Conservation (phyloP, 2,329 filamentous ascomycete genomes). For the Monosporascus cannonballus region DNA sequence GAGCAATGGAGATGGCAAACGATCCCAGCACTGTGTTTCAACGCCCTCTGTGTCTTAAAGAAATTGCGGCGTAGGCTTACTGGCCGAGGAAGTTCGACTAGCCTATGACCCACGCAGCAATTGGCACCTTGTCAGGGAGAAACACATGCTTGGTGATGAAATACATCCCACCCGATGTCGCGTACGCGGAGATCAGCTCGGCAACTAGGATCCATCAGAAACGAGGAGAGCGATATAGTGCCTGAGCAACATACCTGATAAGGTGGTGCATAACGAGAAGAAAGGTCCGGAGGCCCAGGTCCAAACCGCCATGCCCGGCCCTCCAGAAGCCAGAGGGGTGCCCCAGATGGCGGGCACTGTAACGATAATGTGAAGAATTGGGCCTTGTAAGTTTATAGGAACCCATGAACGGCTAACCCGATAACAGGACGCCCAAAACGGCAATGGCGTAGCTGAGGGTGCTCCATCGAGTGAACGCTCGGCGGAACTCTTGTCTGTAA, state of each 20-base stretch:
- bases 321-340: constrained; percentile 50
- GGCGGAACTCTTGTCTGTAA: constrained; percentile 46
- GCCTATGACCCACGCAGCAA: constrained; percentile 61
- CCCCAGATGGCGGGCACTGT: constrained; percentile 55
- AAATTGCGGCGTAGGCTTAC: constrained; percentile 47
- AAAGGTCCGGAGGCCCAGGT: constrained; percentile 58
- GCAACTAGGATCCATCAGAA: constrained; percentile 37
- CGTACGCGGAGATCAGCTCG: constrained; percentile 60
- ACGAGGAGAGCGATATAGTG: neutral
- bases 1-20: constrained; percentile 51
- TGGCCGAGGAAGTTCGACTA: constrained; percentile 63
- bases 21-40: constrained; percentile 44
- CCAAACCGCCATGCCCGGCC: constrained; percentile 59
- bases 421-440: constrained; percentile 58
- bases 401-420: constrained; percentile 15
- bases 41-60: constrained; percentile 29
- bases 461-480: constrained; percentile 62
- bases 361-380: neutral
- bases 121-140: constrained; percentile 28
- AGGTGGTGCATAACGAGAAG: constrained; percentile 54
- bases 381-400: neutral
- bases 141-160: constrained; percentile 3
- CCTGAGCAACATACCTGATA: neutral
- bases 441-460: constrained; percentile 62
- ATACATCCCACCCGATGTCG: constrained; percentile 57